These are phyloP conservation scores for Metschnikowia anglica DNA, from an alignment of 805 yeast genomes.

Conservation along the genomic window DNA sequence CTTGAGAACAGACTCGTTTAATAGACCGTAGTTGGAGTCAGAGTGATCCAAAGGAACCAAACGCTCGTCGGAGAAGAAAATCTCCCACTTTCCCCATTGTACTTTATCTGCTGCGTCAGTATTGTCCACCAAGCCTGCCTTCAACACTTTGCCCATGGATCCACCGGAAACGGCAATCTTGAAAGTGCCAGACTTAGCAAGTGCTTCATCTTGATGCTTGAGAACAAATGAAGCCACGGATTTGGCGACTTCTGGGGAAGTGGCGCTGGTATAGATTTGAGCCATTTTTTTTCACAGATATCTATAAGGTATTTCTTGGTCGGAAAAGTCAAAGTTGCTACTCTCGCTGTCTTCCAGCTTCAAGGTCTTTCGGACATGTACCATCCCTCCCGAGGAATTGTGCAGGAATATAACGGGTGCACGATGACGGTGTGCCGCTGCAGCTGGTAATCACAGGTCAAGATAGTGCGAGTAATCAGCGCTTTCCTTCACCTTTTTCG, in stretches of 20 bases:
- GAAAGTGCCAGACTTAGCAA: slow-evolving; percentile 49
- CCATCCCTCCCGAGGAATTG: slow-evolving; percentile 1
- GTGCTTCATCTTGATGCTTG: slow-evolving; percentile 58
- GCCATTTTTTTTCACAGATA: slow-evolving; percentile 12
- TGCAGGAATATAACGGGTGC: slow-evolving; percentile 6
- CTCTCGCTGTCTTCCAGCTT: neutral
- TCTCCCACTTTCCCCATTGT: slow-evolving; percentile 73
- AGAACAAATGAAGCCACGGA: slow-evolving; percentile 66
- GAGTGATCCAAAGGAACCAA: slow-evolving; percentile 76
- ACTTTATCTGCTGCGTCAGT: slow-evolving; percentile 42
- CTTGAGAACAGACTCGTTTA: slow-evolving; percentile 61
- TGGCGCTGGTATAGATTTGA: slow-evolving; percentile 47
- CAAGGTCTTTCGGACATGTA: neutral
- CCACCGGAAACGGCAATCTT: slow-evolving; percentile 90
- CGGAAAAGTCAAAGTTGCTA: neutral
- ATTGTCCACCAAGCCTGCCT: slow-evolving; percentile 65
- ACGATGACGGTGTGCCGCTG: no score
- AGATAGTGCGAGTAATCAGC: slow-evolving; percentile 88
- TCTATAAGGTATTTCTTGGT: no score
- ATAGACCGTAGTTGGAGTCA: slow-evolving; percentile 84
- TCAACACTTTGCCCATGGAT: slow-evolving; percentile 73
- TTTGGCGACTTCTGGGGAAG: slow-evolving; percentile 59
- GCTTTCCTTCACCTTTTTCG: slow-evolving; percentile 76
- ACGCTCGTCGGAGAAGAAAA: slow-evolving; percentile 89
- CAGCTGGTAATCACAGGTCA: slow-evolving; percentile 48